Base-by-base conservation (phyloP, 2,329 filamentous ascomycete genomes). In the Hymenoscyphus infarciens region DNA sequence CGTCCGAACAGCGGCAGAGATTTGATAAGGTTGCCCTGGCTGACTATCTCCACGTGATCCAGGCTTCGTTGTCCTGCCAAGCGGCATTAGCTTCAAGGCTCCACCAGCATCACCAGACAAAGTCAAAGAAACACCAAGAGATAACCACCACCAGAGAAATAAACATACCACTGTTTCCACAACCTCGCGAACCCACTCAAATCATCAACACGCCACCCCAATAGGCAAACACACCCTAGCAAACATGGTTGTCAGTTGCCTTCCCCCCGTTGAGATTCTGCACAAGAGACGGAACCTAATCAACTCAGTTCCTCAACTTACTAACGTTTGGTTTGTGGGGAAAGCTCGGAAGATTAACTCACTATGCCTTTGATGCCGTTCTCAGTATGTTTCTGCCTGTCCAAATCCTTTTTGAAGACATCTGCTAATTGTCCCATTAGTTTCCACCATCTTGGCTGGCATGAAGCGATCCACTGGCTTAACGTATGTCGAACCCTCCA, bases 401-500 rank as follows among this genome's bases (percentile, higher is more conserved):
- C 42, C 60, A 54, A 57, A 38, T 29, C 39, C 25, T 16, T 66
- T 19, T 16, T 6, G 45, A 58, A 31, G 19, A 42, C 33, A 56
- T 62, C 39, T 60, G 57, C 71, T 74, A 63, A 73, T 57, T 11
- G 61, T n/a, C 27, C 54, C 42, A n/a, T 52, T 64, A 96, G 91
- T 99, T 77, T 99, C 95, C 73, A 91, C 95, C 67, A 94, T 98
- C 77, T 87, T 99, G 69, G 95, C 95, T 45, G 95, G 95, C 73
- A 93, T 99, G 82, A 96, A 96, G 81, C 92, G 95, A 71, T 97
- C 94, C 68, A 98, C 95, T 66, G 95, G 95, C 74, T 83, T 99
- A 80, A 97, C 93, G 95, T 99, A 90, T 85, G 91, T 89, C 70
- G 53, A 67, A 65, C 65, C 63, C 66, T 64, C 61, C 49, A 49